These are phyloP conservation scores for Cyphellophora europaea DNA, from an alignment of 2,329 filamentous ascomycete genomes.

Conservation along the genomic window DNA sequence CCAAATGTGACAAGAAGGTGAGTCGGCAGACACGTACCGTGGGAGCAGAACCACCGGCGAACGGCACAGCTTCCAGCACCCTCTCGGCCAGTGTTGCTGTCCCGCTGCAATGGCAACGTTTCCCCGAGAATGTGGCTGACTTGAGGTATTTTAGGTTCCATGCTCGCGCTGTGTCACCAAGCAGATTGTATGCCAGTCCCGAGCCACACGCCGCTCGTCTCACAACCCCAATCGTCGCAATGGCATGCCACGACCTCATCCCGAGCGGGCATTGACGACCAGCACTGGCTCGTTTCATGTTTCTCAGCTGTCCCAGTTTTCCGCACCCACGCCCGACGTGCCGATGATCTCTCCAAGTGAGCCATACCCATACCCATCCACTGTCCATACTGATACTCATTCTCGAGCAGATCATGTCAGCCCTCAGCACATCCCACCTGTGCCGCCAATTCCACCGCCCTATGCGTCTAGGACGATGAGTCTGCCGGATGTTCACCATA, in stretches of 20 bases:
- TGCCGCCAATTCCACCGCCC: neutral
- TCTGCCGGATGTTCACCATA: slow-evolving; percentile 15
- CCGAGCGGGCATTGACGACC: slow-evolving; percentile 15
- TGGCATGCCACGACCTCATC: slow-evolving; percentile 14
- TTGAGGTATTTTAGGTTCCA: slow-evolving; percentile 13
- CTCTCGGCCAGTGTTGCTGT: no score
- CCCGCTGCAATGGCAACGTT: no score
- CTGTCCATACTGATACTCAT: no score
- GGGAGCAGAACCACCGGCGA: no score
- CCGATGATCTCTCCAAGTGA: slow-evolving; percentile 14
- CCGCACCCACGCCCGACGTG: slow-evolving; percentile 10
- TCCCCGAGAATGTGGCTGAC: neutral
- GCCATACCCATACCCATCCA: no score
- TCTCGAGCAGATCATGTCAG: slow-evolving; percentile 7
- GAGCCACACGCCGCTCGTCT: slow-evolving; percentile 18
- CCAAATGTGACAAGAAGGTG: slow-evolving; percentile 22
- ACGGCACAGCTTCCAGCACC: no score
- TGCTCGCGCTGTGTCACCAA: slow-evolving; percentile 21
- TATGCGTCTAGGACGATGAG: slow-evolving; percentile 8
- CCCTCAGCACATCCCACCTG: slow-evolving; percentile 4
- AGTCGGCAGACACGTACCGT: no score
- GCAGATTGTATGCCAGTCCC: slow-evolving; percentile 18
- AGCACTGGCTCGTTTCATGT: slow-evolving; percentile 18
- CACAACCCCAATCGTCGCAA: slow-evolving; percentile 17
- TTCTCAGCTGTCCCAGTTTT: slow-evolving; percentile 15